phyloP scores from a whole-genome alignment of 768 basidiomycete genomes.

The Porpolomopsis calyptriformis region DNA sequence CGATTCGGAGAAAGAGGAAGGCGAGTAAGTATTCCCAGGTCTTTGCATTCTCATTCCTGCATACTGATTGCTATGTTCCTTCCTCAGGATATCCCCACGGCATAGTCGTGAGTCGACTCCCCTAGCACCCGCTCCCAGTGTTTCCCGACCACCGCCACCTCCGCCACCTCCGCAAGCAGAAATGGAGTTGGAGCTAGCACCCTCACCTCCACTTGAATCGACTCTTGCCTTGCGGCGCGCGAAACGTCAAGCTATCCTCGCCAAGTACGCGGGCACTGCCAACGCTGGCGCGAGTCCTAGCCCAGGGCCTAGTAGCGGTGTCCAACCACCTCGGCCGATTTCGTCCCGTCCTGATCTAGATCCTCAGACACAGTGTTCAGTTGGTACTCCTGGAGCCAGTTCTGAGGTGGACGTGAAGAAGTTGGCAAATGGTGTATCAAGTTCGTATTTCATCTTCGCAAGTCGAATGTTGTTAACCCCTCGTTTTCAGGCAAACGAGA shows the following conservation, averaged over 20 bases:
- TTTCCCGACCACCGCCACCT: slow-evolving; percentile 12
- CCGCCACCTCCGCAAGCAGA: slow-evolving; percentile 30
- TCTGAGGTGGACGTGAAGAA: slow-evolving; percentile 8
- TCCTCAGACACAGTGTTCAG: slow-evolving; percentile 43
- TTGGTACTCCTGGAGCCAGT: slow-evolving; percentile 21
- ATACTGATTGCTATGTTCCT: slow-evolving; percentile 7
- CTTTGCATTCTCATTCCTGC: neutral
- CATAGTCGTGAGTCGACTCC: slow-evolving; percentile 17
- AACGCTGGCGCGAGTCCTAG: slow-evolving; percentile 43
- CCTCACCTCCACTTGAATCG: slow-evolving; percentile 48
- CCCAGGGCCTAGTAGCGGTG: slow-evolving; percentile 63
- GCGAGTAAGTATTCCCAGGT: slow-evolving; percentile 69
- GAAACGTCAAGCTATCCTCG: slow-evolving; percentile 65
- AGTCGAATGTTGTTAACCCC: neutral
- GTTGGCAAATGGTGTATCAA: slow-evolving; percentile 8
- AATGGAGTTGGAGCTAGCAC: slow-evolving; percentile 46
- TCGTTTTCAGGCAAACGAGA: slow-evolving; percentile 33
- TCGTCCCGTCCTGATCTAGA: slow-evolving; percentile 51
- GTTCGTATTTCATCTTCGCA: slow-evolving; percentile 4
- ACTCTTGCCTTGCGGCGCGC: slow-evolving; percentile 61
- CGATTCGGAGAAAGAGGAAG: slow-evolving; percentile 74
- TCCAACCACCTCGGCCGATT: slow-evolving; percentile 54
- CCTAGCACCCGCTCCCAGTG: slow-evolving; percentile 7
- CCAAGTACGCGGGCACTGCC: slow-evolving; percentile 52
- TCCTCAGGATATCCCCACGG: slow-evolving; percentile 55